Base-by-base conservation (phyloP, 129 eudicot species). In the Saussurea involucrata region DNA sequence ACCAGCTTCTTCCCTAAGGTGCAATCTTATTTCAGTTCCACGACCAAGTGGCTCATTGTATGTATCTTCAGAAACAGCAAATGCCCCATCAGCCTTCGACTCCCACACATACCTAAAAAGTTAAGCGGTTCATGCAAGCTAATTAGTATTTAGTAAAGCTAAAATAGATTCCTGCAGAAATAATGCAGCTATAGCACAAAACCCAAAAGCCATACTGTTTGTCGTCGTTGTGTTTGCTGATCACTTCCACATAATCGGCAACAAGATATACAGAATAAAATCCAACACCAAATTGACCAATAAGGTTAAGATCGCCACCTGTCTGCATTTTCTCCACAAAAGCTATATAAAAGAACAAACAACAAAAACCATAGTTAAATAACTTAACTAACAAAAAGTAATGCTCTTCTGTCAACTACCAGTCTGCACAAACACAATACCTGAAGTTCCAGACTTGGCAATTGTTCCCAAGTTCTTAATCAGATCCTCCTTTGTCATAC, bases 361-460 rank as follows among this genome's bases (percentile, higher is more conserved):
- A 63, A 11, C 67, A 78, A 71, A 6, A 69, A 24, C 42, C 29
- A 55, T 29, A 15, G 28, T 27, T 72, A 72, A 8, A 40, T 34
- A 8, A 60, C 57, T 58, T n/a, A 31, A 15, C 24, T 8, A 7
- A 25, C 18, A 76, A 10, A 31, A 80, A 17, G 31, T 2, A 31
- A 70, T 4, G 37, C 11, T 71, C 63, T 13, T 21, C 4, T 37
- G 37, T 21, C 20, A 58, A 63, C 42, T 49, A 21, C 29, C 6
- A 57, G 57, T 37, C 22, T 42, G 73, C 28, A 60, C 63, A 74
- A 63, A 64, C 33, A 78, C 65, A 32, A 77, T 80, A 95, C 97
- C 98, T 85, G 99, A 95, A 85, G 99, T 95, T 85, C 99, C 97
- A 71, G 99, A 95, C 71, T 95, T 95, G 44, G 99, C 99, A 68